phyloP scores from a whole-genome alignment of 2,329 filamentous ascomycete species.

The Cladosporium phlei region DNA sequence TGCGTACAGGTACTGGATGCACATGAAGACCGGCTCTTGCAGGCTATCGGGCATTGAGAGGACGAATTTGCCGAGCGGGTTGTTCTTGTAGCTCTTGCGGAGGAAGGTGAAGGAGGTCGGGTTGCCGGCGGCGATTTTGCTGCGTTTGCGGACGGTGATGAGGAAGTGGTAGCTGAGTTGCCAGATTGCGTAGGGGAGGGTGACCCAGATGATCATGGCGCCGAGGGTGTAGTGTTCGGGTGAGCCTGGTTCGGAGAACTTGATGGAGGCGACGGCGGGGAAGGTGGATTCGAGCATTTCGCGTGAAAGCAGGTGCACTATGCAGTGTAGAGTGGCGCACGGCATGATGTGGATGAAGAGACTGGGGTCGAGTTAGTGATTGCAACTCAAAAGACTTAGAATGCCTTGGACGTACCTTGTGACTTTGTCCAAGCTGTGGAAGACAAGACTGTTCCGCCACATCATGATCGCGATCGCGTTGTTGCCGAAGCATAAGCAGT shows the following conservation, averaged over 20 bases:
- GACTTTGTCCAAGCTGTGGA: constrained; percentile 97
- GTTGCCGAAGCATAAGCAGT: constrained; percentile 90
- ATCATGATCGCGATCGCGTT: constrained; percentile 97
- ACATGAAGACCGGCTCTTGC: constrained; percentile 90
- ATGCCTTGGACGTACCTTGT: constrained; percentile 57
- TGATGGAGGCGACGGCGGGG: constrained; percentile 81
- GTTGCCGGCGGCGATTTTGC: constrained; percentile 91
- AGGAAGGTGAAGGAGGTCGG: constrained; percentile 98
- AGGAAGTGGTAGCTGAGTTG: constrained; percentile 89
- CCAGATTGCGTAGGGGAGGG: constrained; percentile 88
- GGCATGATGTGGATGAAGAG: constrained; percentile 99
- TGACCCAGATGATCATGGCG: constrained; percentile 92
- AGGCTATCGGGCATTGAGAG: constrained; percentile 67
- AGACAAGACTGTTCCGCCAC: constrained; percentile 98
- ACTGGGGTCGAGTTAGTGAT: constrained; percentile 36
- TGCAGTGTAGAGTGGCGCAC: constrained; percentile 83
- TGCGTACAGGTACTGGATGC: constrained; percentile 90
- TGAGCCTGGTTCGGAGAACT: constrained; percentile 61
- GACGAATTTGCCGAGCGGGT: constrained; percentile 81
- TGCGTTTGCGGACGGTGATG: constrained; percentile 88
- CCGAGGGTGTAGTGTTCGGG: constrained; percentile 68
- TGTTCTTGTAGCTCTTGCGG: constrained; percentile 81
- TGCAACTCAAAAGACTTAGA: not conserved
- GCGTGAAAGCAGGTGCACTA: constrained; percentile 73
- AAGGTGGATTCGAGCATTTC: constrained; percentile 66